phyloP scores from a whole-genome alignment of 257 asterid species.

The Solanum dulcamara region DNA sequence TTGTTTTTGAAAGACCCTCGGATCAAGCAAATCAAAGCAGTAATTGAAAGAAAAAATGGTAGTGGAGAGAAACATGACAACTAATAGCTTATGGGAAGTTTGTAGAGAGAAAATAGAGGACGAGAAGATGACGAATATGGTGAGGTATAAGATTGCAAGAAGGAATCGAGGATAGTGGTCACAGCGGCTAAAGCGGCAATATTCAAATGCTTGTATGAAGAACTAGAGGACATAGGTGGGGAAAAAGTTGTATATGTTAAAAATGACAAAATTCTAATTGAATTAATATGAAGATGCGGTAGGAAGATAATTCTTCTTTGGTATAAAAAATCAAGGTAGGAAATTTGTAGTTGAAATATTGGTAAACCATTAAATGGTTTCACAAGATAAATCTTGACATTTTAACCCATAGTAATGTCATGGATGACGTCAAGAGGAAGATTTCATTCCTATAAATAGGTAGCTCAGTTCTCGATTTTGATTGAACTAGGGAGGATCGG shows the following conservation, averaged over 20 bases:
- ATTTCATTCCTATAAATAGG: no score
- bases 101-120: background rate
- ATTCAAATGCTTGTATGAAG: background rate
- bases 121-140: background rate
- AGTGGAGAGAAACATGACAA: background rate
- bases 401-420: no score
- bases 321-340: no score
- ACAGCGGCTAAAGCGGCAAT: background rate
- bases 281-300: no score
- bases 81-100: background rate
- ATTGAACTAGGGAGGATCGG: no score
- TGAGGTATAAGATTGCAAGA: background rate
- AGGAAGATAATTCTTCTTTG: no score
- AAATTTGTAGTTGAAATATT: no score
- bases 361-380: no score
- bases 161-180: background rate
- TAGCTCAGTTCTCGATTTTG: no score
- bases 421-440: no score
- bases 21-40: background rate
- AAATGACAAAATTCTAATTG: no score
- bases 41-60: background rate
- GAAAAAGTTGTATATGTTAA: background rate
- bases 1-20: background rate
- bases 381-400: no score
- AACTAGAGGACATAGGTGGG: background rate